These are phyloP conservation scores for Hypoxylon sp. DNA, from an alignment of 2,329 filamentous ascomycete species.

Conservation along the genomic window DNA sequence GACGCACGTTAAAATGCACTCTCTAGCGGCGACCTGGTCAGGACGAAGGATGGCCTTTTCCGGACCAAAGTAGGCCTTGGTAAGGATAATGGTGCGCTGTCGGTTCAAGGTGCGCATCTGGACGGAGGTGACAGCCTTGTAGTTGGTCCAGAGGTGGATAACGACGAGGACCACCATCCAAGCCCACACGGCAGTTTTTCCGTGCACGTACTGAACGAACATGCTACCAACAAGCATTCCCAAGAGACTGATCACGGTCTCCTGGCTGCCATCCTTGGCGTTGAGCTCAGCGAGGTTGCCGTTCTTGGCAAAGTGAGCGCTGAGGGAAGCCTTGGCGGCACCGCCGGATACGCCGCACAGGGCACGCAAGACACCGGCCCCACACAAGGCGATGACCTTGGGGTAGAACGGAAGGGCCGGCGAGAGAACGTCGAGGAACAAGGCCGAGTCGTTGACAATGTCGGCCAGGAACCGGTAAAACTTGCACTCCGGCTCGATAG, in stretches of 20 bases:
- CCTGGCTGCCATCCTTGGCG: constrained; percentile 88
- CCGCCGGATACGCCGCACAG: constrained; percentile 91
- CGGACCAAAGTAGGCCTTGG: constrained; percentile 63
- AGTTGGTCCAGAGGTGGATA: constrained; percentile 84
- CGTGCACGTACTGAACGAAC: constrained; percentile 78
- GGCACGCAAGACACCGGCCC: constrained; percentile 60
- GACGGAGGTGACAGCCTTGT: constrained; percentile 83
- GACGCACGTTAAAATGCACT: constrained; percentile 70
- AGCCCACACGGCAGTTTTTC: constrained; percentile 75
- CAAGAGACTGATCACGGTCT: constrained; percentile 87
- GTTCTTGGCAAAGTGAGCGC: constrained; percentile 86
- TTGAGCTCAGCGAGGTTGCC: constrained; percentile 94
- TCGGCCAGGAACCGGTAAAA: constrained; percentile 87
- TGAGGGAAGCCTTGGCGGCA: constrained; percentile 88
- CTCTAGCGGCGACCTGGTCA: constrained; percentile 67
- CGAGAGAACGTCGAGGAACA: constrained; percentile 84
- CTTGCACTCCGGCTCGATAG: constrained; percentile 90
- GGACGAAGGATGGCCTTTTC: constrained; percentile 66
- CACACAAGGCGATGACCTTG: constrained; percentile 59
- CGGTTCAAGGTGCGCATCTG: constrained; percentile 85
- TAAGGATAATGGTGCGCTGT: constrained; percentile 82
- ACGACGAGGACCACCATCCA: constrained; percentile 75
- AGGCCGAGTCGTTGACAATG: constrained; percentile 85
- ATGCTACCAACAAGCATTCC: constrained; percentile 87
- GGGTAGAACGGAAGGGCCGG: constrained; percentile 69